Conservation (phyloP, 257 asterid genomes). For the Nicotiana paniculata region DNA sequence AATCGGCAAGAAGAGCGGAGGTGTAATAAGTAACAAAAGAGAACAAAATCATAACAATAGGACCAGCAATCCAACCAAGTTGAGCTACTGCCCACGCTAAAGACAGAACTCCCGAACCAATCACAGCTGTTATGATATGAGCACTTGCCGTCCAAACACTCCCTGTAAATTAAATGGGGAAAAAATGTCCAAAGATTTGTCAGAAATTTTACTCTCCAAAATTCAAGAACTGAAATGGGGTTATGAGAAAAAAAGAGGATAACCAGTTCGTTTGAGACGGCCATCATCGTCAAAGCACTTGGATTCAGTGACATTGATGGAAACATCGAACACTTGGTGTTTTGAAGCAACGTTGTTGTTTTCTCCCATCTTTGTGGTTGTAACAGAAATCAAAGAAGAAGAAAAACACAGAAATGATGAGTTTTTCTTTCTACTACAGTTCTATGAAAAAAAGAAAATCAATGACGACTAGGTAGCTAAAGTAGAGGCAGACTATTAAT, state of each 20-base stretch:
- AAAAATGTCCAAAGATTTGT: background rate
- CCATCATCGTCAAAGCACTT: slow-evolving; percentile 51
- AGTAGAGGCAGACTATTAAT: background rate
- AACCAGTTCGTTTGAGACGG: slow-evolving; percentile 42
- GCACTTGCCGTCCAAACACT: slow-evolving; percentile 56
- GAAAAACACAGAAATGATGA: background rate
- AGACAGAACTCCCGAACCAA: slow-evolving; percentile 56
- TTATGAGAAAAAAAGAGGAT: too few relatives aligned
- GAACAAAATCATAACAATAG: slow-evolving; percentile 41
- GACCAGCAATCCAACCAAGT: slow-evolving; percentile 60
- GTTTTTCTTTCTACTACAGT: background rate
- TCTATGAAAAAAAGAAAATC: background rate
- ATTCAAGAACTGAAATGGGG: background rate
- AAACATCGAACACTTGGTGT: slow-evolving; percentile 35
- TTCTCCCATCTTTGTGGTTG: slow-evolving; percentile 41
- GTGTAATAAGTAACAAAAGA: slow-evolving; percentile 53
- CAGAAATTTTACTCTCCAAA: background rate
- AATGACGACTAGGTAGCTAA: background rate
- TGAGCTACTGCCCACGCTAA: slow-evolving; percentile 67
- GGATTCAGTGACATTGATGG: slow-evolving; percentile 25
- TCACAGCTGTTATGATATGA: slow-evolving; percentile 57
- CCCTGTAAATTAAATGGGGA: slow-evolving; percentile 17
- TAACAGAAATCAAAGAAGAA: background rate
- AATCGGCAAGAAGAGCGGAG: slow-evolving; percentile 40
- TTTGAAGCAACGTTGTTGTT: background rate